Evolutionary conservation across 441 rosid species (phyloP).

Genomic region (Jatropha podagrica): DNA sequence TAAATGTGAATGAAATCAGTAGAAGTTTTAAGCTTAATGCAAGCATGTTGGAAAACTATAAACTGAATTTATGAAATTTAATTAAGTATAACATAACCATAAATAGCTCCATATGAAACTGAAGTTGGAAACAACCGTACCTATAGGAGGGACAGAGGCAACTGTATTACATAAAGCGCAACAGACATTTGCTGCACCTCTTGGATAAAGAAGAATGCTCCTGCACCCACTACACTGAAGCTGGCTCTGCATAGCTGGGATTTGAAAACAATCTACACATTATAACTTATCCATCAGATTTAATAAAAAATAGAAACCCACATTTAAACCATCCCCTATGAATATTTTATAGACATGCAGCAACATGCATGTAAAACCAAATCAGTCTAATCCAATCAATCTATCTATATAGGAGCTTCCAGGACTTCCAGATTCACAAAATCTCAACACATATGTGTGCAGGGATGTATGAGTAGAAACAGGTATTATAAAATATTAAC

Average conservation of each 20-base stretch:
- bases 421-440: not conserved
- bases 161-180: constrained; percentile 81
- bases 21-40: not conserved
- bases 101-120: not conserved
- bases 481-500: too few species aligned
- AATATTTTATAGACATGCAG: not conserved
- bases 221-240: constrained; percentile 71
- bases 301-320: not conserved
- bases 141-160: constrained; percentile 62
- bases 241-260: constrained; percentile 95
- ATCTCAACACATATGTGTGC: not conserved
- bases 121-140: constrained; percentile 31
- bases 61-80: not conserved
- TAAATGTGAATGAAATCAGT: not conserved
- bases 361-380: not conserved
- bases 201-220: constrained; percentile 81
- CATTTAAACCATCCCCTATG: not conserved
- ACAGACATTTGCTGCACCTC: constrained; percentile 92
- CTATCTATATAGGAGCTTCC: not conserved
- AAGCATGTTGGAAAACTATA: not conserved
- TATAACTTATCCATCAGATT: not conserved
- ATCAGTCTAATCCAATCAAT: not conserved
- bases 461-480: too few species aligned
- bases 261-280: not conserved
- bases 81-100: not conserved